Percentiles rank a stretch among this genome's conserved stretches.
These are phyloP conservation scores for Zelonia costaricensis DNA, from an alignment of 208 protist genomes.

Conservation along the genomic window DNA sequence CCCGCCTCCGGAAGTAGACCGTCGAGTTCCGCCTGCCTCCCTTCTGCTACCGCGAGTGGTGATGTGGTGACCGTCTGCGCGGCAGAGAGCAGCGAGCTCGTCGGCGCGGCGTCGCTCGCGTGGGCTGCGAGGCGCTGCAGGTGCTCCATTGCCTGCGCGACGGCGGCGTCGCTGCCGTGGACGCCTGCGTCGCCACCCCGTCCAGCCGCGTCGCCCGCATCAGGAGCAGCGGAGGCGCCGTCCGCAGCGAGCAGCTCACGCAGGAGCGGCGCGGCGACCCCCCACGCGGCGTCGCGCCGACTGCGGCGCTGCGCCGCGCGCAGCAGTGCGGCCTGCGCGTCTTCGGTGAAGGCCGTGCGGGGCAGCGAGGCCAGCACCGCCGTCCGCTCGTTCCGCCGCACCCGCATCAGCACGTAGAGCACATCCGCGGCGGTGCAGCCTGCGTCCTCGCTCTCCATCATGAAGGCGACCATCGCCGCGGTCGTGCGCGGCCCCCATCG, in stretches of 20 bases:
- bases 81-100: neutral
- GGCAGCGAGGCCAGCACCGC: conserved; percentile 42
- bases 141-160: conserved; percentile 2
- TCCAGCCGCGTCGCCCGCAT: neutral
- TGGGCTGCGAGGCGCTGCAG: conserved; percentile 10
- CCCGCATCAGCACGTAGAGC: conserved; percentile 58
- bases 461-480: conserved; percentile 44
- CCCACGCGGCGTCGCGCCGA: conserved; percentile 15
- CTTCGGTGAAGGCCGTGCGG: conserved; percentile 33
- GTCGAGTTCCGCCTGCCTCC: too few species aligned
- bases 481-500: conserved; percentile 73
- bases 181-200: too few species aligned
- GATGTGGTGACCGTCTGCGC: neutral
- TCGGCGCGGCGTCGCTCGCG: neutral
- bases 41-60: neutral
- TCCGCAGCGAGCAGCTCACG: conserved; percentile 26
- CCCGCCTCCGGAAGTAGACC: neutral
- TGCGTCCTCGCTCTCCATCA: conserved; percentile 15
- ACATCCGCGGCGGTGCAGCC: conserved; percentile 32
- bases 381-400: conserved; percentile 55
- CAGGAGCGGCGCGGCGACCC: conserved; percentile 28
- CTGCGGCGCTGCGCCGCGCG: conserved; percentile 14
- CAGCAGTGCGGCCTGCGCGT: conserved; percentile 32
- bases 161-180: neutral
- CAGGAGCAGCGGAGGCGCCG: too few species aligned